Evolutionary conservation across 768 basidiomycete species (phyloP).

Genomic region (Leccinum subgranulosum): DNA sequence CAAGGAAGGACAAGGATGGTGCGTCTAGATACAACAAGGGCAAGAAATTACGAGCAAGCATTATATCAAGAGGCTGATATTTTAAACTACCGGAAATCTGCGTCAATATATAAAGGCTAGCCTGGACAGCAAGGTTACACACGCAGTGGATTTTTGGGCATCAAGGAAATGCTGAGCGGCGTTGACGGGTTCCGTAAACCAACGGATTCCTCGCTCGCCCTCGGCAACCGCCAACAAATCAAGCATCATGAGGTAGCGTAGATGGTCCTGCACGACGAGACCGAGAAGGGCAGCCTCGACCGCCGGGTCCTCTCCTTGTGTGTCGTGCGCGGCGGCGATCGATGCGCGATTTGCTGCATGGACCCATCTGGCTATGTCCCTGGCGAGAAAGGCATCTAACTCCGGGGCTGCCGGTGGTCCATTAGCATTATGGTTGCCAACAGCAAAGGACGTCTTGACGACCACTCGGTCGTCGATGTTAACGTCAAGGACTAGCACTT

Average conservation of each 20-base stretch:
- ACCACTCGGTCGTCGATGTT: constrained; percentile 50
- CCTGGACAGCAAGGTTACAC: constrained; percentile 4
- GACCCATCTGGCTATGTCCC: constrained; percentile 55
- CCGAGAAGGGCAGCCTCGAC: constrained; percentile 51
- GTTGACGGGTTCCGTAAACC: constrained; percentile 57
- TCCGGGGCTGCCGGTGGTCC: constrained; percentile 40
- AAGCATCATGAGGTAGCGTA: constrained; percentile 69
- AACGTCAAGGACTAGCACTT: constrained; percentile 77
- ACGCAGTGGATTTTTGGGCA: constrained; percentile 18
- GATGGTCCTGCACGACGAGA: constrained; percentile 46
- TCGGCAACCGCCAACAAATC: constrained; percentile 58
- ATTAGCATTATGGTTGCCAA: constrained; percentile 42
- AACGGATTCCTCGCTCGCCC: constrained; percentile 62
- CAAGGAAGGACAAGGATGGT: constrained; percentile 70
- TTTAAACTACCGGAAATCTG: constrained; percentile 34
- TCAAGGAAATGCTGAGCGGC: constrained; percentile 18
- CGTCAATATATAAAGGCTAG: not conserved
- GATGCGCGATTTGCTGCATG: constrained; percentile 38
- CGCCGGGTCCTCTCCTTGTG: constrained; percentile 46
- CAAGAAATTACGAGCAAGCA: constrained; percentile 51
- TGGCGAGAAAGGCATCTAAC: constrained; percentile 61
- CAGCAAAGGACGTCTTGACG: constrained; percentile 74
- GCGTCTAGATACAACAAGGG: constrained; percentile 70
- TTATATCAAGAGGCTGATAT: constrained; percentile 60
- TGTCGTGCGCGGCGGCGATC: constrained; percentile 11